A percentile compares a stretch with the other conserved stretches of the same genome.
Conservation (phyloP, 495 filamentous ascomycete species). For the Choiromyces venosus region DNA sequence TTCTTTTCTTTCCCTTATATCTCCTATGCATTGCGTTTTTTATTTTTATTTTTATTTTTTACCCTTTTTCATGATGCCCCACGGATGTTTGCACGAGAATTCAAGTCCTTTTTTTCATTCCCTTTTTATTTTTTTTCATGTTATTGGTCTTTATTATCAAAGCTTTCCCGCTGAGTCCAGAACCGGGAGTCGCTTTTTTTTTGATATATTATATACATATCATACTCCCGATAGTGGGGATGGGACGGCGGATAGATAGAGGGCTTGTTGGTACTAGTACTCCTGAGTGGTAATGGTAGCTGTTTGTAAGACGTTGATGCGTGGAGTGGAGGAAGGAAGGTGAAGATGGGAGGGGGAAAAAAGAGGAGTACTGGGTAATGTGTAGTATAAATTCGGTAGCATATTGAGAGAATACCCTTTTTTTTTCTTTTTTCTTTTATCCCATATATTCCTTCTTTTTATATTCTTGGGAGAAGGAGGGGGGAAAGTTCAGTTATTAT, state of each 20-base stretch:
- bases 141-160: background rate
- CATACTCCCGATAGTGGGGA: background rate
- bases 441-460: too few species aligned
- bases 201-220: background rate
- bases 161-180: background rate
- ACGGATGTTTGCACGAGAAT: background rate
- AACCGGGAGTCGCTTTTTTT: background rate
- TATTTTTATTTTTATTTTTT: too few species aligned
- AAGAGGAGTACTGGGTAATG: background rate
- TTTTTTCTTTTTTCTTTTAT: background rate
- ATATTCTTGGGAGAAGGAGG: too few species aligned
- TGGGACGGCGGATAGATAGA: background rate
- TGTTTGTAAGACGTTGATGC: background rate
- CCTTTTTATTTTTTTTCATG: background rate
- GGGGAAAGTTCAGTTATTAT: background rate
- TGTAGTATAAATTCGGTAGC: conserved; percentile 1
- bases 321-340: background rate
- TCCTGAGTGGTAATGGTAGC: background rate
- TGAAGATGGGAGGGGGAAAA: background rate
- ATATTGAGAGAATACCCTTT: background rate
- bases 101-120: background rate
- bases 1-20: background rate
- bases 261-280: background rate
- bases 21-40: background rate
- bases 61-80: background rate